Conservation (phyloP, 148 eudicot species). For the Camellia sinensis region DNA sequence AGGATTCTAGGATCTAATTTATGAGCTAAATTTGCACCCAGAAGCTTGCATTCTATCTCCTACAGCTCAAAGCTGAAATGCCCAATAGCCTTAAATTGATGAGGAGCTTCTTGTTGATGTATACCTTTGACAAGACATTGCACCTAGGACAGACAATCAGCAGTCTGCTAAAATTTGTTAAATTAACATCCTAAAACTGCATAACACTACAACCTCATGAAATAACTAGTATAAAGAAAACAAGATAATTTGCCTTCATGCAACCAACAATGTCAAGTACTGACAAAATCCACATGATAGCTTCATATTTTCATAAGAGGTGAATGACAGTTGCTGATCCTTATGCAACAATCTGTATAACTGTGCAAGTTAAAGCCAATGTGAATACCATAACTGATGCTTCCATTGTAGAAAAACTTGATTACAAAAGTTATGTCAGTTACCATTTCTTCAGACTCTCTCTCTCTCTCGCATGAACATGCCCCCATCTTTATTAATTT, state of each 20-base stretch:
- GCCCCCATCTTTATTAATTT: neutral
- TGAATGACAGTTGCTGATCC: neutral
- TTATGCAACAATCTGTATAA: neutral
- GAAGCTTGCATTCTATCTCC: neutral
- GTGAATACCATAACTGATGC: neutral
- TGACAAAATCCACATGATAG: too few species aligned
- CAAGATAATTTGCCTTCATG: too few species aligned
- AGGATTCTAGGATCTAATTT: neutral
- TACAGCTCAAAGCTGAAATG: neutral
- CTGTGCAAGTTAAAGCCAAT: neutral
- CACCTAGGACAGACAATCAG: too few species aligned
- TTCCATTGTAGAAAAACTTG: neutral
- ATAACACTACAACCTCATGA: too few species aligned
- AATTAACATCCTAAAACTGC: too few species aligned
- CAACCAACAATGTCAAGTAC: too few species aligned
- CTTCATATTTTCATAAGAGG: too few species aligned
- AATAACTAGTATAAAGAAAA: too few species aligned
- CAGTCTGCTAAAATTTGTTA: too few species aligned
- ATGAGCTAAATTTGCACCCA: neutral
- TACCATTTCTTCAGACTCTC: neutral
- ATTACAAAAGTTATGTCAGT: neutral
- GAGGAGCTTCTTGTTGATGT: too few species aligned
- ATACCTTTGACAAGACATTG: too few species aligned
- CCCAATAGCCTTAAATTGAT: neutral
- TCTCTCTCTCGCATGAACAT: neutral